phyloP scores from a whole-genome alignment of 2,329 filamentous ascomycete species.

The Xylariaceae sp. region DNA sequence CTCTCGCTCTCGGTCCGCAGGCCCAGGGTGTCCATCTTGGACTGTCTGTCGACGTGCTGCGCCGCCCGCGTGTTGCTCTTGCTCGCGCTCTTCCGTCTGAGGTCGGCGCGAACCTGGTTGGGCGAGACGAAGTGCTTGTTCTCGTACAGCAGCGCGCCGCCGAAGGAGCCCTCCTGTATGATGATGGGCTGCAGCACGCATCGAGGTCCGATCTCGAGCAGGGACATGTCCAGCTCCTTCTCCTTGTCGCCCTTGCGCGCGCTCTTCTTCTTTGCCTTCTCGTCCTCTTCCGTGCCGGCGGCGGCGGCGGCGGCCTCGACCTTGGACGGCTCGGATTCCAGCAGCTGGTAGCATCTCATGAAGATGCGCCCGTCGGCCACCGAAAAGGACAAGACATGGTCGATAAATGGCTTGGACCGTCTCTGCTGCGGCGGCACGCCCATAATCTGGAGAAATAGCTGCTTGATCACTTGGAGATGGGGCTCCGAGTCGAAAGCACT shows the following conservation, averaged over 20 bases:
- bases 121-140: constrained; percentile 96
- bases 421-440: constrained; percentile 83
- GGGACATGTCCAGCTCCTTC: constrained; percentile 68
- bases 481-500: constrained; percentile 75
- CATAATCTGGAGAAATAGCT: constrained; percentile 84
- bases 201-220: constrained; percentile 79
- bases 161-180: constrained; percentile 87
- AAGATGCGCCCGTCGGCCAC: constrained; percentile 91
- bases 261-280: constrained; percentile 30
- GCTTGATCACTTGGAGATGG: constrained; percentile 77
- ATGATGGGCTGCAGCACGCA: constrained; percentile 88
- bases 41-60: constrained; percentile 63
- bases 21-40: constrained; percentile 72
- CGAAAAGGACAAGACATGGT: constrained; percentile 91
- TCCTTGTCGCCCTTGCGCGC: constrained; percentile 34
- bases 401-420: constrained; percentile 92
- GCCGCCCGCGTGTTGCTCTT: constrained; percentile 74
- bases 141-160: constrained; percentile 94
- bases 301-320: constrained; percentile 46
- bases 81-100: constrained; percentile 69
- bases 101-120: constrained; percentile 84
- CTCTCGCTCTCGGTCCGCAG: constrained; percentile 62
- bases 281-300: constrained; percentile 54
- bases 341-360: constrained; percentile 89
- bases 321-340: constrained; percentile 12